A percentile compares a stretch with the other conserved stretches of the same genome.
These are phyloP conservation scores for Candida anglica DNA, from an alignment of 805 yeast species.

Conservation along the genomic window DNA sequence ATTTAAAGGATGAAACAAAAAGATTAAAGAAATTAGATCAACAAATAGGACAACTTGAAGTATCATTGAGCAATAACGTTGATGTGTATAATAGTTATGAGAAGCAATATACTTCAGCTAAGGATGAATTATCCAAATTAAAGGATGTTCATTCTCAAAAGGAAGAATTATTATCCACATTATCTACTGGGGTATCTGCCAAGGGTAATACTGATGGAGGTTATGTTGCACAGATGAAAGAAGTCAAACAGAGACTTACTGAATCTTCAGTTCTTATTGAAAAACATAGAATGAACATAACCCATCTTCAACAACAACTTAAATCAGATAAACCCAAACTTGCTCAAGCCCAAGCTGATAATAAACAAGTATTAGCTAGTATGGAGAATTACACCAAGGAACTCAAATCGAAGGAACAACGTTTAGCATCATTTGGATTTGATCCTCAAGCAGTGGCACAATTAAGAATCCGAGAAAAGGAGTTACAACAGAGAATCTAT, in stretches of 20 bases:
- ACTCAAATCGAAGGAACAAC: slow-evolving; percentile 32
- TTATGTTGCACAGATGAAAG: slow-evolving; percentile 65
- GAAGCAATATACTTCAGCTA: slow-evolving; percentile 40
- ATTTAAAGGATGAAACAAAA: slow-evolving; percentile 48
- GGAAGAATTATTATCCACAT: slow-evolving; percentile 75
- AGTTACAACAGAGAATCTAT: slow-evolving; percentile 41
- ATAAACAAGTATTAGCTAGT: slow-evolving; percentile 35
- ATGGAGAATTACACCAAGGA: slow-evolving; percentile 40
- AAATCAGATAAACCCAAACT: slow-evolving; percentile 46
- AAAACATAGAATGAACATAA: slow-evolving; percentile 54
- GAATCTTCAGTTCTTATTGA: slow-evolving; percentile 53
- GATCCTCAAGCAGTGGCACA: slow-evolving; percentile 42
- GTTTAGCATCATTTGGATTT: slow-evolving; percentile 52
- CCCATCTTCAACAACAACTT: slow-evolving; percentile 53
- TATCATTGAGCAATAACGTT: slow-evolving; percentile 28
- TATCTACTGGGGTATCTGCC: slow-evolving; percentile 87
- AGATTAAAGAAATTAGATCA: slow-evolving; percentile 28
- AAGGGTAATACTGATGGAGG: slow-evolving; percentile 76
- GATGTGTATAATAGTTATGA: slow-evolving; percentile 40
- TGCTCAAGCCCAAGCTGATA: slow-evolving; percentile 49
- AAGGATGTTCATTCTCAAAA: slow-evolving; percentile 51
- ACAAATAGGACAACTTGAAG: slow-evolving; percentile 30
- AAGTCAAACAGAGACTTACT: slow-evolving; percentile 53
- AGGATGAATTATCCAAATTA: slow-evolving; percentile 38
- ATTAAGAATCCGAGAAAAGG: slow-evolving; percentile 43